These are phyloP conservation scores for Metarhizium rileyi DNA, from an alignment of 2,329 filamentous ascomycete species.

Conservation along the genomic window DNA sequence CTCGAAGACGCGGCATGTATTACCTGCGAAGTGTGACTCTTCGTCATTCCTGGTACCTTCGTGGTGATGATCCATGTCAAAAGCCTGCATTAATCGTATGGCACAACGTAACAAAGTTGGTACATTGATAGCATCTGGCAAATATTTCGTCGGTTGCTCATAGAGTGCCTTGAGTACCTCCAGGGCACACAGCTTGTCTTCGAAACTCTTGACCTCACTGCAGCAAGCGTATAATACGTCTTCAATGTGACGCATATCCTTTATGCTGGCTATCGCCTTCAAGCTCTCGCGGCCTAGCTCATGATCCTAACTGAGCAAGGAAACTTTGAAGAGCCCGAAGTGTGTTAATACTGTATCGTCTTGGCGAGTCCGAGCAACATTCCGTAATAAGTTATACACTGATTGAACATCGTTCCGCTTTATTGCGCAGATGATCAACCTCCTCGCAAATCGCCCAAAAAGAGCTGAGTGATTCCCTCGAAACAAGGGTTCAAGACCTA, in stretches of 20 bases:
- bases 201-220: conserved; percentile 59
- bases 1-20: conserved; percentile 44
- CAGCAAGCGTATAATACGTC: conserved; percentile 72
- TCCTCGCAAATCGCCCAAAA: conserved; percentile 59
- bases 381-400: conserved; percentile 32
- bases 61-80: conserved; percentile 25
- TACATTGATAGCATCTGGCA: conserved; percentile 18
- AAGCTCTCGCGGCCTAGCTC: conserved; percentile 56
- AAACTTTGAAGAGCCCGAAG: conserved; percentile 68
- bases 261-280: conserved; percentile 37
- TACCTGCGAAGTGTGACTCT: conserved; percentile 22
- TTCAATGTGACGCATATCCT: conserved; percentile 33
- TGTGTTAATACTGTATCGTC: conserved; percentile 53
- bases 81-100: conserved; percentile 38
- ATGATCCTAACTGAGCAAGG: conserved; percentile 48
- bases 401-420: conserved; percentile 26
- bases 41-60: conserved; percentile 5
- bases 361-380: conserved; percentile 48
- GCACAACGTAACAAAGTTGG: conserved; percentile 36
- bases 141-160: conserved; percentile 15
- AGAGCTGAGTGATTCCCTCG: conserved; percentile 55
- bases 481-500: conserved; percentile 61
- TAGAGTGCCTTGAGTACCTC: conserved; percentile 25
- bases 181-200: conserved; percentile 48
- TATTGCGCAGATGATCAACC: conserved; percentile 61